phyloP scores from a whole-genome alignment of 192 early-diverging fungal species.

The Mortierella hygrophila region DNA sequence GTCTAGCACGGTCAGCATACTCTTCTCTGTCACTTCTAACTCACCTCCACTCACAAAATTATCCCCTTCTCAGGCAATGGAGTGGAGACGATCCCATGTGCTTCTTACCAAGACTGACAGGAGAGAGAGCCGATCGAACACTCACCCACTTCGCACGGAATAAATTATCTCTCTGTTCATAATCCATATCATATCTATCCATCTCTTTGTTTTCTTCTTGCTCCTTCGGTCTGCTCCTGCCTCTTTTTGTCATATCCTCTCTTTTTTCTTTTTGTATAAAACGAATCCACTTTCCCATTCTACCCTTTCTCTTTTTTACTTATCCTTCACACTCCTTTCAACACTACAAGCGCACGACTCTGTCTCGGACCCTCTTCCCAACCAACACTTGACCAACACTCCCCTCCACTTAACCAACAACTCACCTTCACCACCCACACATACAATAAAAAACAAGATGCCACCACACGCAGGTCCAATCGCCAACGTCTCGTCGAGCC shows the following conservation, averaged over 20 bases:
- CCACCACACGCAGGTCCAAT: constrained; percentile 53
- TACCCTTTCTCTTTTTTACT: constrained; percentile 7
- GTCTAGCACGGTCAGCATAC: background rate
- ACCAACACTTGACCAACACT: background rate
- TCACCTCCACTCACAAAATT: no score
- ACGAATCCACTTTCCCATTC: background rate
- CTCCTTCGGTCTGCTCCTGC: constrained; percentile 4
- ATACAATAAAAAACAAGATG: constrained; percentile 7
- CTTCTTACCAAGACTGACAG: no score
- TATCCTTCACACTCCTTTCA: background rate
- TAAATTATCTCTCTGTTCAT: background rate
- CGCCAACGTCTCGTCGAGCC: constrained; percentile 50
- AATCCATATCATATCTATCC: constrained; percentile 39
- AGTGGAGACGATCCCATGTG: no score
- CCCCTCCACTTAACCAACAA: background rate
- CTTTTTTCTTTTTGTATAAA: constrained; percentile 5
- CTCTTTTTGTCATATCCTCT: background rate
- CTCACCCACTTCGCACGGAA: background rate
- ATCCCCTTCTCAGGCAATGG: no score
- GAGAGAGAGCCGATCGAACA: no score
- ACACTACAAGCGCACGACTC: background rate
- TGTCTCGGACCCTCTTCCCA: background rate
- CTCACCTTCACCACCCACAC: background rate
- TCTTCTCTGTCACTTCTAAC: no score
- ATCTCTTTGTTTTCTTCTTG: constrained; percentile 1